These are phyloP conservation scores for Talaromyces sp. DNA, from an alignment of 2,329 filamentous ascomycete species.

Conservation along the genomic window DNA sequence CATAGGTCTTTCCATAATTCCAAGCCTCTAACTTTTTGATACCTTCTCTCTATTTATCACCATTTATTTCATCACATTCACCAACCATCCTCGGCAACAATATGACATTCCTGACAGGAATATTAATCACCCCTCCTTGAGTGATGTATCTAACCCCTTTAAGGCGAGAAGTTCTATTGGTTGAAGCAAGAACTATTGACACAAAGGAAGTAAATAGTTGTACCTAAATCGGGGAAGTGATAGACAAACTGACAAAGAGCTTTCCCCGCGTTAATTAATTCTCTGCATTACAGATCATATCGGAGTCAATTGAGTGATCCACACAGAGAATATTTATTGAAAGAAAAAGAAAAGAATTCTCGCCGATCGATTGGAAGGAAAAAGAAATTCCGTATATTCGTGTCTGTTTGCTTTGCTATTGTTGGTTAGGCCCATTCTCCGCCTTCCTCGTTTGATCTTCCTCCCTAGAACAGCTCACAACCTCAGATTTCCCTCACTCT, in stretches of 20 bases:
- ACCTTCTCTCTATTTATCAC: not conserved
- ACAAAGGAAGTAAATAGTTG: not conserved
- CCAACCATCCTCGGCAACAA: not conserved
- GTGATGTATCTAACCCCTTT: not conserved
- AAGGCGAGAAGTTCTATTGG: not conserved
- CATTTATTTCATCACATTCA: not conserved
- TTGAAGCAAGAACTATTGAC: not conserved
- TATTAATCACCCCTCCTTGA: not conserved
- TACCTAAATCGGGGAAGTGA: too few species aligned
- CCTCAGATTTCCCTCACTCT: not conserved
- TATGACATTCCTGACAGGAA: not conserved
- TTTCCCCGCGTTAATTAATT: conserved; percentile 11
- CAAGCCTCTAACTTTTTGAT: not conserved
- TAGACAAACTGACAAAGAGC: not conserved
- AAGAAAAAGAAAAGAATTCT: not conserved
- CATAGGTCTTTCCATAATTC: not conserved
- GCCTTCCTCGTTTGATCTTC: not conserved
- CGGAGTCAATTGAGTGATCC: not conserved
- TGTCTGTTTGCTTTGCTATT: not conserved
- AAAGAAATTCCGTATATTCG: not conserved
- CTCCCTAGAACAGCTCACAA: not conserved
- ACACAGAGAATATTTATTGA: not conserved
- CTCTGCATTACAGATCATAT: not conserved
- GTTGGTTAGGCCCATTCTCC: not conserved
- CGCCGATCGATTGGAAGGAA: not conserved